Evolutionary conservation across 805 yeast species (phyloP).

Genomic region (Wickerhamiella nectarea): DNA sequence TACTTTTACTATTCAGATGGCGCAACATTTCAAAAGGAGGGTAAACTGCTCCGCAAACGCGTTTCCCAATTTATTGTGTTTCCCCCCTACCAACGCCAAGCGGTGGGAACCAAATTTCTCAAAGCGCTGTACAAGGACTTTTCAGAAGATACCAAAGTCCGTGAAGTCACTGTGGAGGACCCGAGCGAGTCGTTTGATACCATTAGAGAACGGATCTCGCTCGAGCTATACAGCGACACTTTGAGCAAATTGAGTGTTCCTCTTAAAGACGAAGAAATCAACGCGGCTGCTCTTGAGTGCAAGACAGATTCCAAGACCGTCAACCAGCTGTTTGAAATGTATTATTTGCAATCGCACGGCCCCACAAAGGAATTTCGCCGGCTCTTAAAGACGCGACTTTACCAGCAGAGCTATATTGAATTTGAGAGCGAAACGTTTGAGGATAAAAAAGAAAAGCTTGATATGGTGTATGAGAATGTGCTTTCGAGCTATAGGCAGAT

Average conservation of each 20-base stretch:
- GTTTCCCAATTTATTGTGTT: constrained; percentile 77
- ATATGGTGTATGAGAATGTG: constrained; percentile 43
- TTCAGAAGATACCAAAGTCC: constrained; percentile 37
- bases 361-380: constrained; percentile 30
- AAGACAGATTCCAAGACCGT: constrained; percentile 73
- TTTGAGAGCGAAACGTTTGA: constrained; percentile 59
- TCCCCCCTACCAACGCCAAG: constrained; percentile 68
- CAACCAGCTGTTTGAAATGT: constrained; percentile 65
- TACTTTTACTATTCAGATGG: constrained; percentile 63
- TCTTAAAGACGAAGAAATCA: constrained; percentile 29
- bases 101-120: constrained; percentile 57
- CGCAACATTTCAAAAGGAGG: constrained; percentile 29
- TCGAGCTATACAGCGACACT: constrained; percentile 26
- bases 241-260: constrained; percentile 17
- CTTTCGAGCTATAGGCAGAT: constrained; percentile 7
- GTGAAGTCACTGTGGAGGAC: constrained; percentile 81
- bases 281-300: constrained; percentile 27
- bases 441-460: constrained; percentile 55
- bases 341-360: constrained; percentile 31
- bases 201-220: constrained; percentile 70
- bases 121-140: constrained; percentile 41
- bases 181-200: constrained; percentile 90
- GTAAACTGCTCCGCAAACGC: constrained; percentile 41
- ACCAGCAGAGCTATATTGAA: constrained; percentile 67
- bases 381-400: constrained; percentile 62